Evolutionary conservation across 2,329 filamentous ascomycete genomes (phyloP), one percentile per base, ranked within the genome.

Genomic region (Fusarium nodosum): DNA sequence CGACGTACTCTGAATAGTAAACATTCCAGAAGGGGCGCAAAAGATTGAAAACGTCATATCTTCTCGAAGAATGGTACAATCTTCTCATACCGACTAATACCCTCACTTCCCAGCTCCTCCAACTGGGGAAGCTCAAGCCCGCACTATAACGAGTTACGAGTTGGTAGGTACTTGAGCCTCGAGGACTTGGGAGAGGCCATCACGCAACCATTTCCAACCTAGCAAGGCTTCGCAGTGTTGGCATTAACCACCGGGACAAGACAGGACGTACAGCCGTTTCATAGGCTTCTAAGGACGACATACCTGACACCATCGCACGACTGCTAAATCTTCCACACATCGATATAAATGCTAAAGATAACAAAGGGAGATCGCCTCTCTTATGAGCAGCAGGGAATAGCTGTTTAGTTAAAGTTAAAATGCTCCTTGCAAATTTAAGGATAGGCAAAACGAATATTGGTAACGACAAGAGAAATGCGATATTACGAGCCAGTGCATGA

Each of bases 11-110:
- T 38, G n/a, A 38, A 38, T 0, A 20, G 0, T 38, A 38, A 13
- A 20, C 0, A n/a, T 1, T 38, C n/a, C 36, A 38, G n/a, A 38
- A 38, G 36, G n/a, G 11, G 36, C 0, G 0, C 13, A 13, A 20
- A 38, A 13, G 11, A 20, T 20, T 38, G n/a, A 38, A 18, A 9
- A n/a, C 34, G 18, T 13, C n/a, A 11, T 13, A 12, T 38, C 0
- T 20, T 38, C 6, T 38, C 36, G 0, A 38, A 20, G n/a, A 38
- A 38, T 13, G 36, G n/a, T 38, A 20, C 34, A 36, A 36, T 36
- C 6, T 36, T 0, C 8, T 36, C 34, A n/a, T 36, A 36, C 9
- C 0, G 16, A 6, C 34, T 0, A 36, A 36, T 36, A 0, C 34
- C 34, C 0, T 36, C 34, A 0, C 34, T 36, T 36, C n/a, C 34